Evolutionary conservation across 2,329 filamentous ascomycete genomes (phyloP), one percentile per base, ranked within the genome.

Genomic region (Zymoseptoria pseudotritici): DNA sequence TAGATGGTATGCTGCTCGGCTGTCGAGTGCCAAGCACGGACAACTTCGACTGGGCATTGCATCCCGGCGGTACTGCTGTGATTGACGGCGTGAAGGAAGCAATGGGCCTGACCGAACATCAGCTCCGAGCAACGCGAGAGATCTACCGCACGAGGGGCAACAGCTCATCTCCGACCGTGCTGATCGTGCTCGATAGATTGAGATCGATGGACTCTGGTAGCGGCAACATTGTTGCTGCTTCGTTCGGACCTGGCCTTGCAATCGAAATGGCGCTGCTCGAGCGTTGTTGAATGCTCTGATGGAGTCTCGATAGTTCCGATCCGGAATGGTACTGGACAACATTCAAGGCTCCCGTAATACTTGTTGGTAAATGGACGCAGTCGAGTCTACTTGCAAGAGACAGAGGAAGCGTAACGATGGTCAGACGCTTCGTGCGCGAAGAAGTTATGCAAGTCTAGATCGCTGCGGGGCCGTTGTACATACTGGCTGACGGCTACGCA

Each of bases 31-130:
- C 50, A 24, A 8, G 26, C 21, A 52, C 26, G 21, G 22, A 10
- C 11, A 52, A 87, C 61, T 88, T 88, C 64, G 87, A 90, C 75
- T 90, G 87, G 87, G 87, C 86, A 0, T 81, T 90, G 69, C 87
- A 90, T 66, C 87, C 87, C 0, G 87, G 87, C 4, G 87, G 87
- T 19, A 79, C 84, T 0, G 84, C 85, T 0, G 87, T 90, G 50
- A 75, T 90, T 2, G 79, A 83, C 0, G 85, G 85, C 0, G 83
- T 86, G 0, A 83, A 88, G 70, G 76, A 76, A 50, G 78, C 76
- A 1, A 78, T 90, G 77, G 71, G 74, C 5, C 80, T 89, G 53
- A 78, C 78, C 0, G 74, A 84, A 0, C 82, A 87, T 66, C 86
- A 88, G 65, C 84, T 89, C 76, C 79, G 85, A 54, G 86, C 86